Evolutionary conservation across 2,329 filamentous ascomycete genomes (phyloP), one percentile per base, ranked within the genome.

Genomic region (Endocalyx cinctus): DNA sequence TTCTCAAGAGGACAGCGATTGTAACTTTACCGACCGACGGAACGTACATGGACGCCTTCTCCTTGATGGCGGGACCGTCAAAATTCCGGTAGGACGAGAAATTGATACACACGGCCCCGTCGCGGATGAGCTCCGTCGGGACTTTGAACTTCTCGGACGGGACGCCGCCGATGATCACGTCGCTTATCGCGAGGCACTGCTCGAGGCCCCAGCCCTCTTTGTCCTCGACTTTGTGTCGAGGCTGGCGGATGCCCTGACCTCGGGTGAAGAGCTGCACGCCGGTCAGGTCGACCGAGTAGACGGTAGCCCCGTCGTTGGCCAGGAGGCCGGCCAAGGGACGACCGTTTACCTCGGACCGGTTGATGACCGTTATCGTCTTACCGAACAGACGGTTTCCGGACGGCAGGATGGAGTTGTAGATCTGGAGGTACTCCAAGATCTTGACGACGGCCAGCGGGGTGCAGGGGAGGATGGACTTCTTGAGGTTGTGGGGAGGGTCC

Each of bases 11-110:
- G 20, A 96, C 82, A 12, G 90, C 86, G 57, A 97, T 97, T 0
- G 92, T 98, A 29, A 97, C 90, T 69, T 97, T 98, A 50, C 92
- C 92, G 47, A 96, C 94, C 0, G 90, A 92, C 2, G 92, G 92
- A 13, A 97, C 89, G 52, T 96, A 98, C 52, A 98, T 94, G 5
- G 87, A 88, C 2, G 92, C 92, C 68, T 89, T 94, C 59, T 96
- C 85, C 66, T 95, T 97, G 47, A 97, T 80, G 29, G 85, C 84
- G 0, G 84, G 80, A 1, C 73, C 74, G 41, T 82, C 82, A 62
- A 97, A 97, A 66, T 98, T 97, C 69, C 89, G 87, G 62, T 85
- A 87, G 32, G 87, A 95, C 6, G 88, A 94, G 60, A 98, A 97
- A 66, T 98, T 98, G 67, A 98, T 89, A 71, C 92, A 98, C n/a